Conservation (phyloP, 2,329 filamentous ascomycete genomes). For the Pseudocercospora fijiensis region DNA sequence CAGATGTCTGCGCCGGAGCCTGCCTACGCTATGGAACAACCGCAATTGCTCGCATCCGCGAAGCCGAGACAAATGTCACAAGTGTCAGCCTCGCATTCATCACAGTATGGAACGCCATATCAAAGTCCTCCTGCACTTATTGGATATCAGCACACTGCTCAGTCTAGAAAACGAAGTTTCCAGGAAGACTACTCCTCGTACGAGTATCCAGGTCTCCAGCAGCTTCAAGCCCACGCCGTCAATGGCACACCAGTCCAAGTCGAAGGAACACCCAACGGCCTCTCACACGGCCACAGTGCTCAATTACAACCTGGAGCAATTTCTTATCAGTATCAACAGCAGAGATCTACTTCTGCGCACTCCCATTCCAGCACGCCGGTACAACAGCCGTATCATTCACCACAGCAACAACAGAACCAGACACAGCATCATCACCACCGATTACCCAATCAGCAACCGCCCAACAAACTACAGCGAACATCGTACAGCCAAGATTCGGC, state of each 20-base stretch:
- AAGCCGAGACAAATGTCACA: slow-evolving; percentile 29
- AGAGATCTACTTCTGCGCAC: slow-evolving; percentile 27
- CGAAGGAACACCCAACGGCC: slow-evolving; percentile 40
- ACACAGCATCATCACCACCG: slow-evolving; percentile 73
- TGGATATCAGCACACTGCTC: slow-evolving; percentile 32
- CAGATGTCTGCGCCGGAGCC: slow-evolving; percentile 33
- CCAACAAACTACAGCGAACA: slow-evolving; percentile 63
- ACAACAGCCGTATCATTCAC: slow-evolving; percentile 24
- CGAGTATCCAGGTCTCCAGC: slow-evolving; percentile 44
- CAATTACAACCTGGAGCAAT: slow-evolving; percentile 26
- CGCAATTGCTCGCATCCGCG: slow-evolving; percentile 30
- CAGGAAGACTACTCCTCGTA: slow-evolving; percentile 44
- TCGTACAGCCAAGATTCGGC: slow-evolving; percentile 15
- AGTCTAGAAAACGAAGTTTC: slow-evolving; percentile 46
- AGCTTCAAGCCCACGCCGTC: slow-evolving; percentile 38
- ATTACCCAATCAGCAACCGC: slow-evolving; percentile 69
- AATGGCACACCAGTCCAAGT: slow-evolving; percentile 39
- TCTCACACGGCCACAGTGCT: slow-evolving; percentile 15
- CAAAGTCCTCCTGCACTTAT: slow-evolving; percentile 34
- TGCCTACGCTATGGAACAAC: slow-evolving; percentile 31
- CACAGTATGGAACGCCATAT: slow-evolving; percentile 35
- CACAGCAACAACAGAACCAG: slow-evolving; percentile 49
- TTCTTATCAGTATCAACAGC: slow-evolving; percentile 27
- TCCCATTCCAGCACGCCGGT: slow-evolving; percentile 25
- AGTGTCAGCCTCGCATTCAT: slow-evolving; percentile 25